Evolutionary conservation across 352 stramenopile species (phyloP), one percentile per base, ranked within the genome.

Genomic region (Globisporangium paddicum): DNA sequence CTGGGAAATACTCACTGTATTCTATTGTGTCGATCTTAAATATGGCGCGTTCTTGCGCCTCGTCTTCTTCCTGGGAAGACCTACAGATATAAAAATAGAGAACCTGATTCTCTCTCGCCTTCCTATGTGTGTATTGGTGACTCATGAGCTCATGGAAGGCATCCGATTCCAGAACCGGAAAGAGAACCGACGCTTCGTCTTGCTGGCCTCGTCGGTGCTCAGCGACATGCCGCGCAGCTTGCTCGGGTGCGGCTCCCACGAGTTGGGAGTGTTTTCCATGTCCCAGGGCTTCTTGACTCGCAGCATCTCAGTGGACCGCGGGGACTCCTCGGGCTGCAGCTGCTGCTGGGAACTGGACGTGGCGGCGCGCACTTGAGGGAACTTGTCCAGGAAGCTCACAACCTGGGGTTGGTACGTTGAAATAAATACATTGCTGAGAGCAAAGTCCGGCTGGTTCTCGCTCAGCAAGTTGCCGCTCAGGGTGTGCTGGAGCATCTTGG

Each of bases 401-500:
- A 90, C 69, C 57, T 75, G 82, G 28, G 81, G 77, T 46, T 90
- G 75, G 58, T 81, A 89, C 32, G 69, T 71, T 28, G 64, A 61
- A 60, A 90, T 82, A 64, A 90, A 90, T 48, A 71, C 66, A 62
- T 90, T 89, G 66, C 60, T 73, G 44, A 74, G 68, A 19, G 68
- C 53, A 44, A 63, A 68, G 40, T 84, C 71, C 5, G 76, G 55
- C 45, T 82, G 69, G 51, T 69, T 76, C 53, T 86, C 75, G 35
- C 59, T 71, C 40, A 89, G 55, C 34, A 69, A 57, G 56, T 76
- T 84, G 32, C 82, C 82, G 26, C 71, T 84, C 35, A 94, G 68
- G 11, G 85, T 87, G 68, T 80, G 72, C 64, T 94, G 85, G 23
- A 94, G 63, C 45, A 94, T 69, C 69, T 91, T 92, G 64, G 85